Evolutionary conservation across 2,329 filamentous ascomycete species (phyloP), one percentile per base, ranked within the genome.

Genomic region (Rosellinia necatrix): DNA sequence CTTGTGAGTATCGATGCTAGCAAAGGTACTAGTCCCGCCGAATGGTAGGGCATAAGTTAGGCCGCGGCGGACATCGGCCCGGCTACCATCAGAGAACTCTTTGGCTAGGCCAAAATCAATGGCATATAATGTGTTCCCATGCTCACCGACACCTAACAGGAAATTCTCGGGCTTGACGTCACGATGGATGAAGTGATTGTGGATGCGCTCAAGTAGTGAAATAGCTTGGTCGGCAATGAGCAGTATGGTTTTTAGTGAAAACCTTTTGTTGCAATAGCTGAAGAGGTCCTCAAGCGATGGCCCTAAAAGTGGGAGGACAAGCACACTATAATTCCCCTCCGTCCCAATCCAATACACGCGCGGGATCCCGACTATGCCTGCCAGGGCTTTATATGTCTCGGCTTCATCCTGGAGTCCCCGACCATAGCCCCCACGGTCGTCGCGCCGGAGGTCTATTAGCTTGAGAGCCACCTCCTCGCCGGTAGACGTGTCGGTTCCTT

Each of bases 101-200:
- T 47, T 66, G 12, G 65, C 64, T 41, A 70, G 57, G 41, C 67
- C 66, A 42, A 71, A 63, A 50, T 70, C 68, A 41, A 67, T 64
- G 30, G 63, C 61, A 41, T 65, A 66, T 30, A 69, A 44, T 8
- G 59, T 56, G 44, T 70, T 69, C 34, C 65, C 66, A 42, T 64
- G 53, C 40, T 58, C 64, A 19, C 65, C 64, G 25, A 49, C 59
- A 3, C 65, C 66, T 34, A 69, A 50, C 34, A 70, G 54, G 56
- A 68, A 68, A 53, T 69, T 69, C 21, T 69, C 65, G 4, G 68
- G 68, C 57, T 70, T 69, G 55, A 70, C 59, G 49, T 69, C 66
- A 42, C 63, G 60, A 64, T 69, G 64, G 21, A 71, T 56, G 44
- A 60, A 61, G 48, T 57, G 15, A 22, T 50, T 50, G 59, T 69